phyloP scores from a whole-genome alignment of 2,329 filamentous ascomycete species.

The Fusarium brachygibbosum region DNA sequence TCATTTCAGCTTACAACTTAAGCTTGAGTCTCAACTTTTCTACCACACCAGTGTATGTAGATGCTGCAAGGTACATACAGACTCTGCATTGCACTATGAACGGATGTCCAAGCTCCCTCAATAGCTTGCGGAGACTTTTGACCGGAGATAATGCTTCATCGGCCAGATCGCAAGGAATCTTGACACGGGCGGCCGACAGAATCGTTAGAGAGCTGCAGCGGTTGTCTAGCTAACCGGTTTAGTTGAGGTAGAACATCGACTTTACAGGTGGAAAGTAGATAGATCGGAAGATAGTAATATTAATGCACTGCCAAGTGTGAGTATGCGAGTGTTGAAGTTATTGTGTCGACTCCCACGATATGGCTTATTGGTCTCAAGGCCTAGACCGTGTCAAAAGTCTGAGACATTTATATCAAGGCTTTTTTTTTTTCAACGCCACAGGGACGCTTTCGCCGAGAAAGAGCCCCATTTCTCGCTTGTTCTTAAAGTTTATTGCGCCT shows the following conservation, averaged over 20 bases:
- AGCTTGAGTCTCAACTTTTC: neutral
- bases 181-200: slow-evolving; percentile 9
- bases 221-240: slow-evolving; percentile 17
- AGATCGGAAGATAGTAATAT: neutral
- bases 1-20: neutral
- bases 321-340: neutral
- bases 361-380: neutral
- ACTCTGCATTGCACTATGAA: neutral
- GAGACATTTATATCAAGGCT: slow-evolving; percentile 16
- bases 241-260: neutral
- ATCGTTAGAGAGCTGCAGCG: neutral
- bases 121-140: neutral
- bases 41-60: too few species aligned
- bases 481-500: slow-evolving; percentile 2
- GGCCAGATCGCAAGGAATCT: neutral
- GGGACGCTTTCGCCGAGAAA: slow-evolving; percentile 7
- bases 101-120: slow-evolving; percentile 1
- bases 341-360: slow-evolving; percentile 12
- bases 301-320: neutral
- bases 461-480: slow-evolving; percentile 9
- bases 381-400: slow-evolving; percentile 18
- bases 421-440: slow-evolving; percentile 17
- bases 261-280: neutral
- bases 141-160: slow-evolving; percentile 2
- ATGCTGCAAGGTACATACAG: neutral